Conservation (phyloP, 148 eudicot genomes). For the Cornus controversa region DNA sequence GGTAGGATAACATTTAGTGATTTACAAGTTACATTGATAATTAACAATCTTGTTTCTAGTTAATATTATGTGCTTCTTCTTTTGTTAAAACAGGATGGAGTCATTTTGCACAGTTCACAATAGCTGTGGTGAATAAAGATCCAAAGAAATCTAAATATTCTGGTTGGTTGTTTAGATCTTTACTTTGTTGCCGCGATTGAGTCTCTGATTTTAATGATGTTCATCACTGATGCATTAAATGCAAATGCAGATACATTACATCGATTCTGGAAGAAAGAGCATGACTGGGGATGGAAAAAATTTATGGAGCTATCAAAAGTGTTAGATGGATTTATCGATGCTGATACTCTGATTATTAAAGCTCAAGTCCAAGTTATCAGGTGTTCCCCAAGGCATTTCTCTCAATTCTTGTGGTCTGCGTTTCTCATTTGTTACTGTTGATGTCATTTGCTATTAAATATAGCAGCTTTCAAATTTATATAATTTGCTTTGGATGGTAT, state of each 20-base stretch:
- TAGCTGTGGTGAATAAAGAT: slow-evolving; percentile 92
- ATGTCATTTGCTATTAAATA: not conserved
- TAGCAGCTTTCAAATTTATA: not conserved
- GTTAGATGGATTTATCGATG: slow-evolving; percentile 79
- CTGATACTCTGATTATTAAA: slow-evolving; percentile 71
- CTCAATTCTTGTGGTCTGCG: not conserved
- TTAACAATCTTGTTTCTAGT: not conserved
- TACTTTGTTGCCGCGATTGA: not conserved
- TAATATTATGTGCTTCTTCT: slow-evolving; percentile 1
- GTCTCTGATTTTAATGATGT: slow-evolving; percentile 5
- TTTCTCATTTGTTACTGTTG: not conserved
- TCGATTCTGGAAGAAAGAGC: slow-evolving; percentile 96
- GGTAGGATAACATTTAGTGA: slow-evolving; percentile 36
- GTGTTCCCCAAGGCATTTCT: slow-evolving; percentile 26
- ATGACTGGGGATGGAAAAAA: slow-evolving; percentile 99
- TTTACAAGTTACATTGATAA: slow-evolving; percentile 2
- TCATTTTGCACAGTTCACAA: slow-evolving; percentile 94
- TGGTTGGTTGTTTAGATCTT: slow-evolving; percentile 39
- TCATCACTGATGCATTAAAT: slow-evolving; percentile 9
- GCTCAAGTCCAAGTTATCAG: slow-evolving; percentile 96
- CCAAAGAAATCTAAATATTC: slow-evolving; percentile 86
- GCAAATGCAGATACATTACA: slow-evolving; percentile 69
- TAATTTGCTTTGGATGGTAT: not conserved
- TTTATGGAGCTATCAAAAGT: slow-evolving; percentile 91
- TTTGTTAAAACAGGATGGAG: slow-evolving; percentile 67